Conservation (phyloP, 345 rosid species). For the Eucalyptus brandiana region DNA sequence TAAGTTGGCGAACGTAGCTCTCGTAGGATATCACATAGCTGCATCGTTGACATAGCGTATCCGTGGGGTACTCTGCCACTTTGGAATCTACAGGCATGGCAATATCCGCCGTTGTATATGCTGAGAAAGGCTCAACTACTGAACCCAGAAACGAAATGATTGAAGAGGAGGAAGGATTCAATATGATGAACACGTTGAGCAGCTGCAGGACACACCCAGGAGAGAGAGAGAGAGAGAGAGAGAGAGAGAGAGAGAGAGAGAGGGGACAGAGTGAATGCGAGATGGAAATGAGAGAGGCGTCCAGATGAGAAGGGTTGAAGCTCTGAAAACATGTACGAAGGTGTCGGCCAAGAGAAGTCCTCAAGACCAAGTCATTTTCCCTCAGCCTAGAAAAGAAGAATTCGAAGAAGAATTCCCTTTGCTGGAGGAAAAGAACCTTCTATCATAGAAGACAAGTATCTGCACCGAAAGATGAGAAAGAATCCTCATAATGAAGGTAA, state of each 20-base stretch:
- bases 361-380: background rate
- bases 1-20: background rate
- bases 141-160: background rate
- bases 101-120: background rate
- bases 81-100: background rate
- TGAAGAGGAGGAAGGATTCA: background rate
- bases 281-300: background rate
- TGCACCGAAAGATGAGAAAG: background rate
- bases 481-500: background rate
- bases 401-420: background rate
- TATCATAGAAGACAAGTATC: background rate
- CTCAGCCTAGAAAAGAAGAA: background rate
- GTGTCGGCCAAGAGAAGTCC: background rate
- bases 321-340: background rate
- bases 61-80: background rate
- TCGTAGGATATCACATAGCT: background rate
- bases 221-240: no score
- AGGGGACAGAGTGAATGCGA: no score
- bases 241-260: background rate
- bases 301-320: background rate
- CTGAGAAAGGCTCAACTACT: background rate
- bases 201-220: background rate
- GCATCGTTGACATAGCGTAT: background rate
- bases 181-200: background rate
- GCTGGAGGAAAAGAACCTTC: background rate